phyloP scores from a whole-genome alignment of 208 protist genomes.

The Acanthamoeba polyphaga region DNA sequence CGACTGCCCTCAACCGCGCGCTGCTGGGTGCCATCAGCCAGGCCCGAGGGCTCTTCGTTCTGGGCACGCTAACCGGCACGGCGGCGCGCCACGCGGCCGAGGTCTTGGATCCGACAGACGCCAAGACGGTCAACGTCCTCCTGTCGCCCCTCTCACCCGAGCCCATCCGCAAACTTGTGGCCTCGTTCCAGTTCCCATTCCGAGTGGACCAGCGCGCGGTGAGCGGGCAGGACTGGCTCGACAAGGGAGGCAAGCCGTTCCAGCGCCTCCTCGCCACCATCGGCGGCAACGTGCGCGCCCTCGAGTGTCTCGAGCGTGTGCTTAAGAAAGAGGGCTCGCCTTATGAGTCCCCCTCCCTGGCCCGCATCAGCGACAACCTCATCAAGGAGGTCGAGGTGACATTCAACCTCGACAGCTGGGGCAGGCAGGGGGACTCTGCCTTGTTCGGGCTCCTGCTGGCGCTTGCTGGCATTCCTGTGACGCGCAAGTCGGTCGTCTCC shows the following conservation, averaged over 20 bases:
- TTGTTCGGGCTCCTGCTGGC: neutral
- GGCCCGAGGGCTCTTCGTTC: neutral
- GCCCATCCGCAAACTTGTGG: neutral
- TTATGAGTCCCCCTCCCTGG: neutral
- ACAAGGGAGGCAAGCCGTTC: neutral
- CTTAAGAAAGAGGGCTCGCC: neutral
- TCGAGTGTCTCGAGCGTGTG: neutral
- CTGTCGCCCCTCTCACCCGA: neutral
- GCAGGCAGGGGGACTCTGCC: neutral
- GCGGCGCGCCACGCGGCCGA: neutral
- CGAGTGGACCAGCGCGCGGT: neutral
- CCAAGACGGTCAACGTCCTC: neutral
- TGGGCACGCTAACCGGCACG: neutral
- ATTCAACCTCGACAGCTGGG: neutral
- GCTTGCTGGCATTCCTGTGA: neutral
- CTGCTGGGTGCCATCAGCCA: neutral
- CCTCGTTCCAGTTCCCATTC: neutral
- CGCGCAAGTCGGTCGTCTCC: neutral
- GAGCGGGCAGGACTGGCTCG: neutral
- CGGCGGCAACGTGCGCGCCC: neutral
- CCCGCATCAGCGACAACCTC: no score
- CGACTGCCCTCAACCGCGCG: neutral
- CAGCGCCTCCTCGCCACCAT: neutral
- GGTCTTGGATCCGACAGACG: neutral
- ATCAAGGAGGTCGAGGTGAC: neutral